Evolutionary conservation across 176 grass and related monocot genomes (phyloP).

Genomic region (Triticum dicoccoides): DNA sequence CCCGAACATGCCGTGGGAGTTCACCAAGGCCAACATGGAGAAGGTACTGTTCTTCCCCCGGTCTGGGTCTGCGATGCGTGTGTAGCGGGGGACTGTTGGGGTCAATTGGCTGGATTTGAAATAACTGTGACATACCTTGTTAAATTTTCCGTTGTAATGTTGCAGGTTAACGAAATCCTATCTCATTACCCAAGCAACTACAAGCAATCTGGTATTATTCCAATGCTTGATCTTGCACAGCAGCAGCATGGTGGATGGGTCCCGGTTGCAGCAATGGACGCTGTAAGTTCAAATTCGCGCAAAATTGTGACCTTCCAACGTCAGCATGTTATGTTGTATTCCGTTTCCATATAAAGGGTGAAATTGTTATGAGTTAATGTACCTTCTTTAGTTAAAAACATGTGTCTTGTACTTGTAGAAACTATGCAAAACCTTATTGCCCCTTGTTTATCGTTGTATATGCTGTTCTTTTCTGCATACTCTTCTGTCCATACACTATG

Average conservation of each 20-base stretch:
- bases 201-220: slow-evolving; percentile 94
- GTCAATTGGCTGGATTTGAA: not conserved
- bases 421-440: not conserved
- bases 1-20: slow-evolving; percentile 65
- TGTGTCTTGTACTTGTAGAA: not conserved
- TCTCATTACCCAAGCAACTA: slow-evolving; percentile 96
- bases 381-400: not conserved
- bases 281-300: slow-evolving; percentile 48
- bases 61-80: not conserved
- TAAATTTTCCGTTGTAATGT: not conserved
- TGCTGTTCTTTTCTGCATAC: slow-evolving; percentile 3
- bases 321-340: not conserved
- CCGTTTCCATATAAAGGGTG: not conserved
- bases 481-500: not conserved
- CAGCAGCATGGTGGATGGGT: slow-evolving; percentile 98
- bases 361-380: not conserved
- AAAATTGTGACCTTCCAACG: not conserved
- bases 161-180: slow-evolving; percentile 77
- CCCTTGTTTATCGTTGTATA: not conserved
- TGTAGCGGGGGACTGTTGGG: not conserved
- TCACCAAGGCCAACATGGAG: slow-evolving; percentile 66
- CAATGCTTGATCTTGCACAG: slow-evolving; percentile 86
- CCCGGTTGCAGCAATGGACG: slow-evolving; percentile 89
- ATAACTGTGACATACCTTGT: not conserved
- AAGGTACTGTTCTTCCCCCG: slow-evolving; percentile 43